These are phyloP conservation scores for Chalaropsis thielavioides DNA, from an alignment of 2,329 filamentous ascomycete species.

Conservation along the genomic window DNA sequence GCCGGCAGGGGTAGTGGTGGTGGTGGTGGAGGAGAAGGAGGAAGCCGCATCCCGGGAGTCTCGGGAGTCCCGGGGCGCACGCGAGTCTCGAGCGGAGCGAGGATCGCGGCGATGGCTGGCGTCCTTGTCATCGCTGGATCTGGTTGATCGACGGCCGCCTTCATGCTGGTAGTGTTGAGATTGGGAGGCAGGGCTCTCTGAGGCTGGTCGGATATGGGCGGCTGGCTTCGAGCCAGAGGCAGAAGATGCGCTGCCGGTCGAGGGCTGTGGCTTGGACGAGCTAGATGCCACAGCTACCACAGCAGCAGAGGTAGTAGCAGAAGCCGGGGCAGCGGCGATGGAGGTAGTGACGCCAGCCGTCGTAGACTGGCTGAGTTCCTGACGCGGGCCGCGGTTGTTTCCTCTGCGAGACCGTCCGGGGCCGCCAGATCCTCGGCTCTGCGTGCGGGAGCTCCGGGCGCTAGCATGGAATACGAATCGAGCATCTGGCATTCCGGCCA, in stretches of 20 bases:
- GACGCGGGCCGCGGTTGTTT: conserved; percentile 6
- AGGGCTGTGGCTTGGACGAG: background rate
- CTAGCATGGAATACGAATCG: conserved; percentile 29
- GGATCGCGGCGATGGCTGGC: background rate
- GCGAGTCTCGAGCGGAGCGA: background rate
- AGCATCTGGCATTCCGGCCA: conserved; percentile 28
- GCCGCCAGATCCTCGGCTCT: conserved; percentile 21
- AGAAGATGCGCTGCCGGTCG: too few relatives aligned
- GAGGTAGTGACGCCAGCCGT: background rate
- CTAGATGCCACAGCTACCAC: background rate
- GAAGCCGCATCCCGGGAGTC: background rate
- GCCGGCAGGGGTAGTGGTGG: too few relatives aligned
- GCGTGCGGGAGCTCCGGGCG: conserved; percentile 23
- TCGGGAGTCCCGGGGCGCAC: background rate
- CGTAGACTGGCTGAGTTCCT: background rate
- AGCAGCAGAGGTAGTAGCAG: background rate
- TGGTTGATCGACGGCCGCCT: background rate
- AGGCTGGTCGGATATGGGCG: background rate
- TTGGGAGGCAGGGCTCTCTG: background rate
- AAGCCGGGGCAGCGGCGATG: background rate
- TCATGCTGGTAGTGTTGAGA: background rate
- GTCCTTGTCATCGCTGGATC: background rate
- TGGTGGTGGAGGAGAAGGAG: too few relatives aligned
- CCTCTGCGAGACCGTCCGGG: conserved; percentile 22
- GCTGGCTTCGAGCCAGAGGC: background rate